phyloP scores from a whole-genome alignment of 768 basidiomycete genomes.

The Tricholoma terreum region DNA sequence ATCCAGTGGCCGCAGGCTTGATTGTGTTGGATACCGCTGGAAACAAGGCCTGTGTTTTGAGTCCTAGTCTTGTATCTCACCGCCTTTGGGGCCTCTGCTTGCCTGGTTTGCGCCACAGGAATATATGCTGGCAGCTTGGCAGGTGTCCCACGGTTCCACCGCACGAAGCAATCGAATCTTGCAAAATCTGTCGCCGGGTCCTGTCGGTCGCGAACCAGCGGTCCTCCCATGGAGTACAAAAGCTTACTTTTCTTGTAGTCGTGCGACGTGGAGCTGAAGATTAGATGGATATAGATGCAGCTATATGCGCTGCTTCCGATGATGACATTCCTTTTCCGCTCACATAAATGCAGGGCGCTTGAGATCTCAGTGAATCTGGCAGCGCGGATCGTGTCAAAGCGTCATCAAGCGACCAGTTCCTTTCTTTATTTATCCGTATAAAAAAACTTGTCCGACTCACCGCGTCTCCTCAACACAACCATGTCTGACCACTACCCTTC shows the following conservation, averaged over 20 bases:
- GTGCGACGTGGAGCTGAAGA: too few species aligned
- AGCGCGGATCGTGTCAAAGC: slow-evolving; percentile 18
- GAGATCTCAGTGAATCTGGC: slow-evolving; percentile 15
- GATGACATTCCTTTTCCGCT: neutral
- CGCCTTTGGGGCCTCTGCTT: neutral
- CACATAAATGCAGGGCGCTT: slow-evolving; percentile 6
- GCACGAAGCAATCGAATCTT: slow-evolving; percentile 24
- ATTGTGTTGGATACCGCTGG: too few species aligned
- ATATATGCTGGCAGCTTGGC: too few species aligned
- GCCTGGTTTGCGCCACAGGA: too few species aligned
- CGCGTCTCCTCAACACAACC: slow-evolving; percentile 5
- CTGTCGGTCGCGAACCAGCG: neutral
- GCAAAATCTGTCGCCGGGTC: neutral
- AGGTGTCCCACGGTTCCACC: slow-evolving; percentile 33
- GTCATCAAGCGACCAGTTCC: too few species aligned
- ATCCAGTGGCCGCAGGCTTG: too few species aligned
- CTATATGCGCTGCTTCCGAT: too few species aligned
- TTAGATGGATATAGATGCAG: too few species aligned
- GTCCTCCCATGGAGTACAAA: too few species aligned
- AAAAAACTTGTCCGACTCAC: slow-evolving; percentile 1
- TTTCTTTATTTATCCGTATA: slow-evolving; percentile 2
- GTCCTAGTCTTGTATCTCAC: neutral
- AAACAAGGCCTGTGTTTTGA: too few species aligned
- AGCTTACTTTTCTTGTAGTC: too few species aligned
- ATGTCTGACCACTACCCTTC: slow-evolving; percentile 1